Evolutionary conservation across 1,139 yeast species (phyloP).

Genomic region (Casaregolazyma suthepensis): DNA sequence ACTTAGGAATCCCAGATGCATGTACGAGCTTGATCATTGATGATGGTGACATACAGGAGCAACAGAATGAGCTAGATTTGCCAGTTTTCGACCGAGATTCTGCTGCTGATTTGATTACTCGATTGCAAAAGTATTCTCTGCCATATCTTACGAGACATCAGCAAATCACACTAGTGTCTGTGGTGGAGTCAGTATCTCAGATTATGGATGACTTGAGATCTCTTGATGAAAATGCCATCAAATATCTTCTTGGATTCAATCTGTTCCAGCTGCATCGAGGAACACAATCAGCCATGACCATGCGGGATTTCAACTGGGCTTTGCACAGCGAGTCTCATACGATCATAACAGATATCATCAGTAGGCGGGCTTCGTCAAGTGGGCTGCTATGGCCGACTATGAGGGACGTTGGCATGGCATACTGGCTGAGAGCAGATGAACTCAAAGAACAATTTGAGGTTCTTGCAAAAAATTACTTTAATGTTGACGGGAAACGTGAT

Average conservation of each 20-base stretch:
- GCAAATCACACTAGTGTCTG: slow-evolving; percentile 71
- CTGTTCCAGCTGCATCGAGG: slow-evolving; percentile 54
- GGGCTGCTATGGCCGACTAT: slow-evolving; percentile 54
- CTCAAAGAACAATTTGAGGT: slow-evolving; percentile 54
- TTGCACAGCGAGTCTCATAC: slow-evolving; percentile 76
- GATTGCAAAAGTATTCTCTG: slow-evolving; percentile 56
- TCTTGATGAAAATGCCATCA: slow-evolving; percentile 65
- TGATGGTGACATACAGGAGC: background rate
- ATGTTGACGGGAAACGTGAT: slow-evolving; percentile 43
- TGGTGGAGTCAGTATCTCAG: slow-evolving; percentile 56
- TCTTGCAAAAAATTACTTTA: slow-evolving; percentile 52
- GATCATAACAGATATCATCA: slow-evolving; percentile 51
- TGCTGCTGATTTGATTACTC: slow-evolving; percentile 49
- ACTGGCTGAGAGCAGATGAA: slow-evolving; percentile 60
- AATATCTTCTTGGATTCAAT: slow-evolving; percentile 68
- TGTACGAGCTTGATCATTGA: slow-evolving; percentile 5
- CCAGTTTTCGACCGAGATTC: slow-evolving; percentile 40
- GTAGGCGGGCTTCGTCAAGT: slow-evolving; percentile 31
- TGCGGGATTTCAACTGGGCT: slow-evolving; percentile 87
- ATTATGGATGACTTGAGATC: slow-evolving; percentile 45
- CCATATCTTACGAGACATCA: slow-evolving; percentile 89
- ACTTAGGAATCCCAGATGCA: slow-evolving; percentile 17
- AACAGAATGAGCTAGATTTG: slow-evolving; percentile 36
- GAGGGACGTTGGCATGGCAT: slow-evolving; percentile 57
- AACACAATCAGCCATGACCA: slow-evolving; percentile 47